Base-by-base conservation (phyloP, 345 rosid genomes). In the Cochlearia excelsa region DNA sequence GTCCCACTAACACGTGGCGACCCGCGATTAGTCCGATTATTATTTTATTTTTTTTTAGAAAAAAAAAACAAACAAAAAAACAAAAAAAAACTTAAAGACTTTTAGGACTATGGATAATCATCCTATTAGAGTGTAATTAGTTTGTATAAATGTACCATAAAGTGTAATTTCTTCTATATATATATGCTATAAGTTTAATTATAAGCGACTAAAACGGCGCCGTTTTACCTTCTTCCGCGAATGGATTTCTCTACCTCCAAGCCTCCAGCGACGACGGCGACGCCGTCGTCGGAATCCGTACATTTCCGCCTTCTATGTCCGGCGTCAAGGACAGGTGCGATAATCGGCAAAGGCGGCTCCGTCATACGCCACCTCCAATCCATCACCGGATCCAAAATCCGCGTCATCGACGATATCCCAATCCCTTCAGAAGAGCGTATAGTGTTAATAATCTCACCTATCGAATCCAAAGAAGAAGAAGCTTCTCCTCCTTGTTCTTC, bases 331-430 rank as follows among this genome's bases (percentile, higher is more conserved):
- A 76, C 77, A 2, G 80, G 80, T 46, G 80, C 77, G 0, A 59
- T 73, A 6, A 76, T 76, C 41, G 80, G 80, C 9, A 76, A 76
- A 40, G 80, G 77, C 0, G 80, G 77, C 51, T 73, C 80, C 7
- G 75, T 76, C 3, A 73, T 76, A 31, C 69, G 80, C n/a, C 75
- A 69, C 30, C 77, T 76, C 23, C 80, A 76, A 48, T 73, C 77
- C 28, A 50, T 69, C 1, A 73, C 77, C 48, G 73, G 74, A 27
- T 43, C 80, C 47, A 76, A 68, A 76, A 76, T 76, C 41, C 80
- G 80, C 30, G 76, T 76, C 34, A 74, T 76, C 37, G 80, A 76
- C 54, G 80, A 76, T 47, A 74, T 73, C 40, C 75, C 76, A 4
- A 72, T 72, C 8, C 75, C 68, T 51, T 76, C 71, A 3, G 77